Conservation (phyloP, 2,329 filamentous ascomycete genomes). For the Pseudonectria foliicola region DNA sequence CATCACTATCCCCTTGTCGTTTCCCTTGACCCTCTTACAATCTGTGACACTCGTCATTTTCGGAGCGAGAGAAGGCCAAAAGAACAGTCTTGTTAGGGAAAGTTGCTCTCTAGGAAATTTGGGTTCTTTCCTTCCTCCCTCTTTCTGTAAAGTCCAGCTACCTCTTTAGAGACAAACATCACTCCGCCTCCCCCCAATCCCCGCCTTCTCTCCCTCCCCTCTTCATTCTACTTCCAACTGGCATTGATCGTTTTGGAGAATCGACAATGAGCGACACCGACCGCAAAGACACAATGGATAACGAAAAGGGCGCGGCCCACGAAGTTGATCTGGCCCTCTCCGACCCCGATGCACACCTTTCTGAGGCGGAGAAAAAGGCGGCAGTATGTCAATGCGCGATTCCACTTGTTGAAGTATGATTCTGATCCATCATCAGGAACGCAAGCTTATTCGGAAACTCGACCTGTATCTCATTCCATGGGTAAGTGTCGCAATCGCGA, state of each 20-base stretch:
- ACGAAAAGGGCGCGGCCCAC: conserved; percentile 22
- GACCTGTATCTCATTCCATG: conserved; percentile 56
- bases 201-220: background rate
- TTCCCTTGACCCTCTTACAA: conserved; percentile 15
- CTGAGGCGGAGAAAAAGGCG: conserved; percentile 52
- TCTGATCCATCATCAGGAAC: conserved; percentile 40
- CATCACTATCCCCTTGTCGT: conserved; percentile 13
- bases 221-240: background rate
- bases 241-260: too few relatives aligned
- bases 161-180: too few relatives aligned
- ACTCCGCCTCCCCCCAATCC: background rate
- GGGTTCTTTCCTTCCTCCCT: background rate
- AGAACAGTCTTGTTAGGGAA: conserved; percentile 8
- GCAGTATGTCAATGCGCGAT: conserved; percentile 41
- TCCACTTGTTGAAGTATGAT: background rate
- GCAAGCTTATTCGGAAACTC: conserved; percentile 53
- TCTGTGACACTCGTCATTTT: conserved; percentile 7
- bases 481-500: conserved; percentile 22
- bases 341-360: conserved; percentile 54
- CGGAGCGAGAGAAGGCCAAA: conserved; percentile 12
- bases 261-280: conserved; percentile 28
- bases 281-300: conserved; percentile 21
- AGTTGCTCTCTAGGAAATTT: background rate
- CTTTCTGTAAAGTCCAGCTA: too few relatives aligned
- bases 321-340: conserved; percentile 19